phyloP scores from a whole-genome alignment of 306 rosid species.

The Vachellia pachyceras region DNA sequence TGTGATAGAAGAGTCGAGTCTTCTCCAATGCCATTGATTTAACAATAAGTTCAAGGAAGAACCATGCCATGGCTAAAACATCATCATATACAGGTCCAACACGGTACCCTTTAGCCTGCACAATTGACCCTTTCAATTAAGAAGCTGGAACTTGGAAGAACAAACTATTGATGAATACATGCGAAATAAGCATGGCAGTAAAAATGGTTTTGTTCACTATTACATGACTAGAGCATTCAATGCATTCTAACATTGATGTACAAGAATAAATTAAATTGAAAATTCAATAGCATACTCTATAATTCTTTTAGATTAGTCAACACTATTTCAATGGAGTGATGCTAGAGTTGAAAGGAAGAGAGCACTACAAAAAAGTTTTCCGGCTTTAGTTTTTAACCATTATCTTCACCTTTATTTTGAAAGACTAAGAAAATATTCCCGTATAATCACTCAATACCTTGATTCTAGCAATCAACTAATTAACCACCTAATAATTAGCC shows the following conservation, averaged over 20 bases:
- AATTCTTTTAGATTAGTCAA: background rate
- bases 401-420: background rate
- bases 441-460: background rate
- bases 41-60: constrained; percentile 96
- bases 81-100: constrained; percentile 99
- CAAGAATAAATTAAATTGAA: background rate
- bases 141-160: constrained; percentile 13
- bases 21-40: constrained; percentile 98
- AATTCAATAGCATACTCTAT: background rate
- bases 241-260: background rate
- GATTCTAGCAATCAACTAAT: background rate
- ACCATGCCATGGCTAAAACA: constrained; percentile 99
- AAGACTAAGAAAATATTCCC: background rate
- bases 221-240: constrained; percentile 26
- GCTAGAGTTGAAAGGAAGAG: constrained; percentile 4
- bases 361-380: background rate
- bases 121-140: constrained; percentile 35
- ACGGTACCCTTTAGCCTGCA: constrained; percentile 99
- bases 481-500: background rate
- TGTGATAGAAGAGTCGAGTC: constrained; percentile 88
- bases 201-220: background rate
- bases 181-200: constrained; percentile 18
- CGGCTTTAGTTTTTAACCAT: background rate
- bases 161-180: constrained; percentile 31
- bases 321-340: background rate